A percentile compares a stretch with the other conserved stretches of the same genome.
phyloP scores from a whole-genome alignment of 2,329 filamentous ascomycete genomes.

The Claviceps capensis region DNA sequence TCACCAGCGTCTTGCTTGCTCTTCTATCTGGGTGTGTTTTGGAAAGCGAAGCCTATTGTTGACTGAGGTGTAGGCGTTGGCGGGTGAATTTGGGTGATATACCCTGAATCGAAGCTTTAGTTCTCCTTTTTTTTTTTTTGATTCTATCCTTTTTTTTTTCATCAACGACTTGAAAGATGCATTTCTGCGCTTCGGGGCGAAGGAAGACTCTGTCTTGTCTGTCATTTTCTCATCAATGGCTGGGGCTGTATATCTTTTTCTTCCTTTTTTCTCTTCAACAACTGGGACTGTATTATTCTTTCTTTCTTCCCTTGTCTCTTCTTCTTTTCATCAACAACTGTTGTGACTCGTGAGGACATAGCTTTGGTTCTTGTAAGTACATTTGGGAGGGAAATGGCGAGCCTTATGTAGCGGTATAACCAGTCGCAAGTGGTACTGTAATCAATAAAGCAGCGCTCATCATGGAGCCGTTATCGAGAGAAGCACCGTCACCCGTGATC shows the following conservation, averaged over 20 bases:
- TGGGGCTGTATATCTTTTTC: neutral
- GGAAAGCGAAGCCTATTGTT: neutral
- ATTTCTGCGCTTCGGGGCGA: neutral
- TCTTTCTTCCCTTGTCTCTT: neutral
- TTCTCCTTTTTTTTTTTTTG: neutral
- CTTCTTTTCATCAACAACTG: neutral
- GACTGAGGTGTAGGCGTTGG: conserved; percentile 2
- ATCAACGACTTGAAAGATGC: neutral
- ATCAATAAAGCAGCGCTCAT: neutral
- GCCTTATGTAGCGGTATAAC: neutral
- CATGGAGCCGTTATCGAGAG: neutral
- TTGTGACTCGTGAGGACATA: neutral
- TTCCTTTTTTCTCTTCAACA: neutral
- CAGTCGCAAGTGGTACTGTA: neutral
- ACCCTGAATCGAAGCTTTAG: neutral
- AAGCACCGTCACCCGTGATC: neutral
- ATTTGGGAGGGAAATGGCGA: neutral
- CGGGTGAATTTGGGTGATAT: neutral
- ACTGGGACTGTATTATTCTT: neutral
- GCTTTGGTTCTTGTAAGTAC: neutral
- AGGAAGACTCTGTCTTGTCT: neutral
- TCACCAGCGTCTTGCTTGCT: neutral
- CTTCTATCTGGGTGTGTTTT: neutral
- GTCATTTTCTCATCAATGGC: neutral
- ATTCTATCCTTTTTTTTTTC: neutral